Base-by-base conservation (phyloP, 768 basidiomycete species). In the Collybia sordida region DNA sequence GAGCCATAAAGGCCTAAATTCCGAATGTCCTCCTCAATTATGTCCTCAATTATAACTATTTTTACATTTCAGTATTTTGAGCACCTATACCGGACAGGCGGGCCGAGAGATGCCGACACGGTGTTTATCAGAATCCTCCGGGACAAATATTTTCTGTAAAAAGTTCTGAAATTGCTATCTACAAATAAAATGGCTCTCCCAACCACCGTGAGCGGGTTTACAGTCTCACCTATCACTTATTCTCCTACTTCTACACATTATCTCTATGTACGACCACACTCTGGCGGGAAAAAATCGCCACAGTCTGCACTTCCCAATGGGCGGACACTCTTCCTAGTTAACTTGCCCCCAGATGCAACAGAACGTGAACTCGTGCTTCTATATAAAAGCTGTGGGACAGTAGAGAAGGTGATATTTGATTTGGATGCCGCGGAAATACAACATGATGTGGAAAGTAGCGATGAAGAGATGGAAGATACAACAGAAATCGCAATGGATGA, bases 331-430 rank as follows among this genome's bases (percentile, higher is more conserved):
- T 98, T 98, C 61, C 70, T 95, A 2, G 90, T 89, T 47, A 97
- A 98, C 59, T 70, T 95, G 4, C 93, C 95, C 1, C 86, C 92
- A 48, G 93, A 96, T 64, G 82, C 90, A 3, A 90, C 90, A 1
- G 89, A 90, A 57, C 77, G 89, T 31, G 91, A 93, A 60, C 67
- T 97, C 0, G 72, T 82, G 2, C 68, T 80, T 9, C 72, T 97
- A n/a, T 95, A 95, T 73, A 85, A 85, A 60, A 60, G 75, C 19
- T 83, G 78, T 48, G 93, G 94, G 19, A 85, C 84, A 0, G 77
- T 95, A 15, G 94, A 96, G 65, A 74, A 74, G 42, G 83, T 93
- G 8, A 56, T 82, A 1, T 88, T 93, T 58, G 79, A 83, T 47
- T 68, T 72, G 12, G 78, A 81, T 52, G 57, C 69, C 18, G 60